These are phyloP conservation scores for Acanthamoeba royreba DNA, from an alignment of 208 protist species.

Conservation along the genomic window DNA sequence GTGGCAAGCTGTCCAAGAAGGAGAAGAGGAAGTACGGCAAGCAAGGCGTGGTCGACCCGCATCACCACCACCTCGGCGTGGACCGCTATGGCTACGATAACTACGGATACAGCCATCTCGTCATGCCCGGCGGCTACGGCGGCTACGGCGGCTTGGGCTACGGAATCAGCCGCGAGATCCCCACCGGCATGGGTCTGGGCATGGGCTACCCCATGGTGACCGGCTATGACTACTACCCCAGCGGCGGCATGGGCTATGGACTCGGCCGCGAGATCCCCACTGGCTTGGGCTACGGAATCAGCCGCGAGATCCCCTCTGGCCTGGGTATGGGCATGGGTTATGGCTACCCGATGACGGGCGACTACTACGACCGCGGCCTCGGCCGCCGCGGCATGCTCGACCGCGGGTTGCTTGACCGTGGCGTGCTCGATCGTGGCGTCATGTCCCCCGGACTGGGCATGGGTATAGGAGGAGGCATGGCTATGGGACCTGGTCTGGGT, in stretches of 20 bases:
- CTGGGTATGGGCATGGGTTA: neutral
- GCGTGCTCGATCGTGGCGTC: neutral
- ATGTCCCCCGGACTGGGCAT: neutral
- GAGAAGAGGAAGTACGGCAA: slow-evolving; percentile 13
- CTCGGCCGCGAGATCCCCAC: neutral
- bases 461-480: too few relatives aligned
- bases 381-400: too few relatives aligned
- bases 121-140: neutral
- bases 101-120: neutral
- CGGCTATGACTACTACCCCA: neutral
- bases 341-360: neutral
- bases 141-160: neutral
- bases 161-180: neutral
- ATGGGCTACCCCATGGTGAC: too few relatives aligned
- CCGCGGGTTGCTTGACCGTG: too few relatives aligned
- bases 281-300: neutral
- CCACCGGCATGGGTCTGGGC: too few relatives aligned
- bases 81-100: neutral
- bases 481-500: neutral
- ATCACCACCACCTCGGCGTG: neutral
- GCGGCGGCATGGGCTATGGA: neutral
- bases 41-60: neutral
- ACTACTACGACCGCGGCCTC: neutral
- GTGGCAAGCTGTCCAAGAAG: slow-evolving; percentile 31
- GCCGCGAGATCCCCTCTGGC: neutral